Conservation (phyloP, 306 rosid genomes). For the Mimosa bimucronata region DNA sequence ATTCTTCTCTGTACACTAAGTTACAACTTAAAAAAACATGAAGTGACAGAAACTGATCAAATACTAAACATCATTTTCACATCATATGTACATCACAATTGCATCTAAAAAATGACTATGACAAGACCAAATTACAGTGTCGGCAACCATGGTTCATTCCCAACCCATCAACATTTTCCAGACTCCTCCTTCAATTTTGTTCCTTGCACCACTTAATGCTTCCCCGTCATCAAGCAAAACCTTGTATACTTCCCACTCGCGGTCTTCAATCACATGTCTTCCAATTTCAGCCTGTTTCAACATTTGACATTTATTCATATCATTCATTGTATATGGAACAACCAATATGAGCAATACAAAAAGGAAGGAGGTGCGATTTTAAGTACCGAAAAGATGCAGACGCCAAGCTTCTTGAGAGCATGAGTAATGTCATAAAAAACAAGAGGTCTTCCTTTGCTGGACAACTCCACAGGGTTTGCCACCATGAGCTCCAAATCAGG, state of each 20-base stretch:
- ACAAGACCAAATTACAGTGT: slow-evolving; percentile 17
- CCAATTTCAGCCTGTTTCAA: slow-evolving; percentile 83
- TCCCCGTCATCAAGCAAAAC: slow-evolving; percentile 90
- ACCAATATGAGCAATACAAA: background rate
- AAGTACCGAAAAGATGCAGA: slow-evolving; percentile 84
- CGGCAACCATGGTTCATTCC: slow-evolving; percentile 44
- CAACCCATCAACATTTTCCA: slow-evolving; percentile 99
- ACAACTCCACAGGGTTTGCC: slow-evolving; percentile 90
- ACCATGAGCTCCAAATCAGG: slow-evolving; percentile 87
- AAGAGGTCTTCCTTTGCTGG: slow-evolving; percentile 94
- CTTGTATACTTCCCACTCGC: slow-evolving; percentile 93
- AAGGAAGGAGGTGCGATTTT: background rate
- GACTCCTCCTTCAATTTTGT: slow-evolving; percentile 69
- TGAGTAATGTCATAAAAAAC: slow-evolving; percentile 91
- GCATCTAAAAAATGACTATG: slow-evolving; percentile 24
- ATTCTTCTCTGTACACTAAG: slow-evolving; percentile 39
- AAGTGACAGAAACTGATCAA: background rate
- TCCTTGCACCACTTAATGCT: slow-evolving; percentile 52
- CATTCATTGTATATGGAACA: background rate
- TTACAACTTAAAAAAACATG: slow-evolving; percentile 33
- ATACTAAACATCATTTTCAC: background rate
- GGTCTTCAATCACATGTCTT: slow-evolving; percentile 71
- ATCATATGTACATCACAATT: slow-evolving; percentile 26
- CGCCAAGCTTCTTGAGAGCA: slow-evolving; percentile 76
- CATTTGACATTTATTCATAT: background rate